Conservation (phyloP, 129 eudicot genomes). For the Deinandra increscens region DNA sequence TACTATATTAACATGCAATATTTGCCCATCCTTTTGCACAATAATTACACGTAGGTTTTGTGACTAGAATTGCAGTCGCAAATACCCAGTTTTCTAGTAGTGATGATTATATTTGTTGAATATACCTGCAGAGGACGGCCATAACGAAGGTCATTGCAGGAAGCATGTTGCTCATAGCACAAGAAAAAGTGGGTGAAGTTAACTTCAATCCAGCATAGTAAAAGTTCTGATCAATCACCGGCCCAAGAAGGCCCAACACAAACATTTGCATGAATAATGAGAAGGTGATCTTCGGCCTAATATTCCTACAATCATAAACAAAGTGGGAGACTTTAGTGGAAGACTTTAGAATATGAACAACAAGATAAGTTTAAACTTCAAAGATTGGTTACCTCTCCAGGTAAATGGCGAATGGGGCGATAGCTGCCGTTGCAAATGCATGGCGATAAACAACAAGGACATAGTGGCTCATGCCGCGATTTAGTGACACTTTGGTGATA, state of each 20-base stretch:
- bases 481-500: slow-evolving; percentile 79
- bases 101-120: neutral
- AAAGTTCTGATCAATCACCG: slow-evolving; percentile 93
- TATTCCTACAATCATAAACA: slow-evolving; percentile 40
- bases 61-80: too few species aligned
- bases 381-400: slow-evolving; percentile 64
- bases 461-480: slow-evolving; percentile 92
- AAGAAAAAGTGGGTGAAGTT: slow-evolving; percentile 93
- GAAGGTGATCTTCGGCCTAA: slow-evolving; percentile 82
- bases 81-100: too few species aligned
- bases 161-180: slow-evolving; percentile 99
- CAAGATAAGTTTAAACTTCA: too few species aligned
- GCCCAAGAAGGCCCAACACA: slow-evolving; percentile 96
- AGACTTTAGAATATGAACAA: too few species aligned
- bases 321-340: too few species aligned
- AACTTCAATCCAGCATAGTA: slow-evolving; percentile 88
- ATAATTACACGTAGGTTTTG: too few species aligned
- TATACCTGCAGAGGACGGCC: slow-evolving; percentile 90
- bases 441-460: slow-evolving; percentile 92
- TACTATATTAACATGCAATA: too few species aligned
- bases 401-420: slow-evolving; percentile 85
- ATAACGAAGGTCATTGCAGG: slow-evolving; percentile 99
- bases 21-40: too few species aligned
- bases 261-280: slow-evolving; percentile 80
- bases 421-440: slow-evolving; percentile 84